These are phyloP conservation scores for Persicaria tinctoria DNA, from an alignment of 148 eudicot species.

Conservation along the genomic window DNA sequence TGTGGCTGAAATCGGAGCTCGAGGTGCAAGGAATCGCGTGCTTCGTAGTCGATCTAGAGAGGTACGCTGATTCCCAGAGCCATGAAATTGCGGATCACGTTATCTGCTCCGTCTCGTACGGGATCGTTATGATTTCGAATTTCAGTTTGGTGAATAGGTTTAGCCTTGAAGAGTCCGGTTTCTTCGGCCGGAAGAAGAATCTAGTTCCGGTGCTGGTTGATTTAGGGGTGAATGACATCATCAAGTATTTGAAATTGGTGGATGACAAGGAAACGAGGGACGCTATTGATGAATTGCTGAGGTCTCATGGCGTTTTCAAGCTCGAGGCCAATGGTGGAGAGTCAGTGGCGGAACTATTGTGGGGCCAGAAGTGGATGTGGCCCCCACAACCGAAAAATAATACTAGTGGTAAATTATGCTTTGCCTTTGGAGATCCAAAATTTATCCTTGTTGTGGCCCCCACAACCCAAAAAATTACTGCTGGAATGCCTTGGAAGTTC, in stretches of 20 bases:
- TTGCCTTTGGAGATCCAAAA: no score
- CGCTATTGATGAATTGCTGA: constrained; percentile 56
- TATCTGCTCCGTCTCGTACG: constrained; percentile 67
- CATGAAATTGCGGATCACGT: constrained; percentile 81
- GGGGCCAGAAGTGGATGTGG: no score
- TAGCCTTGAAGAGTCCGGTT: no score
- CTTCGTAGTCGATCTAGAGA: constrained; percentile 65
- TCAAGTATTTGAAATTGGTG: constrained; percentile 23
- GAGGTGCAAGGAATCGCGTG: constrained; percentile 84
- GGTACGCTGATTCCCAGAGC: constrained; percentile 68
- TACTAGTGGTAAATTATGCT: no score
- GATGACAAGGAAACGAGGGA: constrained; percentile 61
- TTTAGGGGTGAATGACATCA: constrained; percentile 34
- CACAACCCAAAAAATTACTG: no score
- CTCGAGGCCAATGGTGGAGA: constrained; percentile 51
- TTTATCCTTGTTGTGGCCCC: no score
- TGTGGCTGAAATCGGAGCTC: constrained; percentile 84
- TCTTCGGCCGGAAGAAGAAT: no score
- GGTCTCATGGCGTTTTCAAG: no score
- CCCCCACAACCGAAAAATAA: no score
- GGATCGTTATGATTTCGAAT: constrained; percentile 54
- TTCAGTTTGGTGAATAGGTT: constrained; percentile 35
- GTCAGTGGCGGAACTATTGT: constrained; percentile 1
- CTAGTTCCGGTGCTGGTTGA: constrained; percentile 73
- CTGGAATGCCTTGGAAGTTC: no score